Percentiles rank a stretch among this genome's conserved stretches.
phyloP scores from a whole-genome alignment of 106 monocot genomes.

The Dioscorea alata region DNA sequence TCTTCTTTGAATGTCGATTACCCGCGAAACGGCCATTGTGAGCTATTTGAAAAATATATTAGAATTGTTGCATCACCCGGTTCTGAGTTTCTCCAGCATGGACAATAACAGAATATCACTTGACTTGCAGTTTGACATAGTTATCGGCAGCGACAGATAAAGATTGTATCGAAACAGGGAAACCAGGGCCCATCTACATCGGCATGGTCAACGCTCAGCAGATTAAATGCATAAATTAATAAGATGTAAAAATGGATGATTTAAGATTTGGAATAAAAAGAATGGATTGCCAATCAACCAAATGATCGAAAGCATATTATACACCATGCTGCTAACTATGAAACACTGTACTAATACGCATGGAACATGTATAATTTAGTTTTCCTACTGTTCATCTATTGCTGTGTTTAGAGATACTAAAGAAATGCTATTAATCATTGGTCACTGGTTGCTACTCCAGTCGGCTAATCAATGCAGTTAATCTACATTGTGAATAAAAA shows the following conservation, averaged over 20 bases:
- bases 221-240: not conserved
- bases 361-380: not conserved
- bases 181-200: slow-evolving; percentile 88
- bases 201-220: not conserved
- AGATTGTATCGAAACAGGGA: slow-evolving; percentile 70
- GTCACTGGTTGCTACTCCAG: too few relatives aligned
- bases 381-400: not conserved
- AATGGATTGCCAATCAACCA: not conserved
- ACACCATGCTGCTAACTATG: too few relatives aligned
- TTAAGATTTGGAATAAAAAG: not conserved
- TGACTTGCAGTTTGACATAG: slow-evolving; percentile 44
- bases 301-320: not conserved
- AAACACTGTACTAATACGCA: not conserved
- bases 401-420: too few relatives aligned
- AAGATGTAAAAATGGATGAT: not conserved
- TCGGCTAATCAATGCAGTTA: too few relatives aligned
- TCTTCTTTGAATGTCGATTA: too few relatives aligned
- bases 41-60: too few relatives aligned
- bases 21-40: too few relatives aligned
- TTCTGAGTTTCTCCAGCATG: not conserved
- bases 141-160: slow-evolving; percentile 68
- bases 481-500: too few relatives aligned
- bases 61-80: too few relatives aligned
- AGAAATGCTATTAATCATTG: too few relatives aligned
- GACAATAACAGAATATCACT: slow-evolving; percentile 7